These are phyloP conservation scores for Rubroboletus pulcherrimus DNA, from an alignment of 768 basidiomycete genomes.

Conservation along the genomic window DNA sequence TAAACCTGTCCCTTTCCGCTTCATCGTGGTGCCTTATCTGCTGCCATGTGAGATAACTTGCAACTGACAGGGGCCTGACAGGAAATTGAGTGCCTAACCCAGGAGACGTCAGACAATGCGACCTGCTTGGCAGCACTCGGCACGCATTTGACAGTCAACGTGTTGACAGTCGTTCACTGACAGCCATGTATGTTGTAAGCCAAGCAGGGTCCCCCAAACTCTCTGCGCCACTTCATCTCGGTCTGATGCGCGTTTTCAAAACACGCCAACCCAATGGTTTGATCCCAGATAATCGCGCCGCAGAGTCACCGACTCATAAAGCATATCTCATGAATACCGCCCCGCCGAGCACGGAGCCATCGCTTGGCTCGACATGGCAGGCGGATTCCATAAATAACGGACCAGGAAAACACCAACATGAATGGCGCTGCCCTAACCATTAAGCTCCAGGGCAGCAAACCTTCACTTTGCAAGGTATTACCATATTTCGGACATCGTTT, in stretches of 20 bases:
- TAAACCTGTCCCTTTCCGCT: not conserved
- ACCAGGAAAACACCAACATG: conserved; percentile 1
- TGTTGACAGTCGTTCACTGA: conserved; percentile 3
- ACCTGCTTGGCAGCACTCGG: conserved; percentile 4
- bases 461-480: conserved; percentile 12
- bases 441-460: conserved; percentile 5
- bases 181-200: not conserved
- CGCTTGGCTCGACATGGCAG: not conserved
- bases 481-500: conserved; percentile 4
- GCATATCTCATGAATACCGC: conserved; percentile 13
- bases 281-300: conserved; percentile 17
- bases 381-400: not conserved
- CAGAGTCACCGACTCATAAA: conserved; percentile 17
- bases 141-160: conserved; percentile 6
- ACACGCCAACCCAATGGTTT: conserved; percentile 10
- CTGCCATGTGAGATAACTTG: conserved; percentile 7
- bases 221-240: conserved; percentile 18
- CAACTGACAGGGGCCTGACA: conserved; percentile 12
- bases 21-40: conserved; percentile 17
- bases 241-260: conserved; percentile 13
- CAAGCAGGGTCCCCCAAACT: conserved; percentile 3
- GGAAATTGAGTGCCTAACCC: not conserved
- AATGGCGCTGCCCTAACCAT: conserved; percentile 11
- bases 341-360: conserved; percentile 22
- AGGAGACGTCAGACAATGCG: not conserved